phyloP scores from a whole-genome alignment of 257 asterid species.

The Lantana camara region DNA sequence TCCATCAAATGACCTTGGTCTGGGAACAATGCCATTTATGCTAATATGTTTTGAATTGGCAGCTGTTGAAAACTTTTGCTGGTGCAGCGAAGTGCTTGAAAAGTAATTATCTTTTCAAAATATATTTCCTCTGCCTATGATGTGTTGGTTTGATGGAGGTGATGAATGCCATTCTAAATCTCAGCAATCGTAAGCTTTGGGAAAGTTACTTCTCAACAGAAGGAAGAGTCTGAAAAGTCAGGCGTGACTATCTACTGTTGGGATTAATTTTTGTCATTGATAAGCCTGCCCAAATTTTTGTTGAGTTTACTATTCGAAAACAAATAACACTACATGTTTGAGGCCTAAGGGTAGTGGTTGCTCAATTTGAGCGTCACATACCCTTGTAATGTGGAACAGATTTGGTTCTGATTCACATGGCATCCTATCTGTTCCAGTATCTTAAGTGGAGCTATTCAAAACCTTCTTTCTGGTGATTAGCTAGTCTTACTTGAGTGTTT shows the following conservation, averaged over 20 bases:
- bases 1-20: neutral
- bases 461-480: neutral
- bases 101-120: slow-evolving; percentile 44
- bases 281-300: slow-evolving; percentile 28
- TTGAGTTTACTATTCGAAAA: neutral
- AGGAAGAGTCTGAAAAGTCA: slow-evolving; percentile 50
- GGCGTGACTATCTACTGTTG: slow-evolving; percentile 55
- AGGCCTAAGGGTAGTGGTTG: neutral
- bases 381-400: neutral
- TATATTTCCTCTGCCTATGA: neutral
- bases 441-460: neutral
- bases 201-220: slow-evolving; percentile 52
- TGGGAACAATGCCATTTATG: slow-evolving; percentile 10
- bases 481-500: neutral
- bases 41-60: slow-evolving; percentile 32
- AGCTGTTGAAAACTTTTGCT: slow-evolving; percentile 70
- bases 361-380: neutral
- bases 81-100: slow-evolving; percentile 51
- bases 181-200: slow-evolving; percentile 76
- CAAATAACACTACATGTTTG: neutral
- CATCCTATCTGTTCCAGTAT: neutral
- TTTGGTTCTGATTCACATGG: neutral
- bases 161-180: slow-evolving; percentile 5
- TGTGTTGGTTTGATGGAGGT: neutral
- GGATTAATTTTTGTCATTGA: slow-evolving; percentile 60